phyloP scores from a whole-genome alignment of 495 filamentous ascomycete species.

The Penicillium simplicissimum region DNA sequence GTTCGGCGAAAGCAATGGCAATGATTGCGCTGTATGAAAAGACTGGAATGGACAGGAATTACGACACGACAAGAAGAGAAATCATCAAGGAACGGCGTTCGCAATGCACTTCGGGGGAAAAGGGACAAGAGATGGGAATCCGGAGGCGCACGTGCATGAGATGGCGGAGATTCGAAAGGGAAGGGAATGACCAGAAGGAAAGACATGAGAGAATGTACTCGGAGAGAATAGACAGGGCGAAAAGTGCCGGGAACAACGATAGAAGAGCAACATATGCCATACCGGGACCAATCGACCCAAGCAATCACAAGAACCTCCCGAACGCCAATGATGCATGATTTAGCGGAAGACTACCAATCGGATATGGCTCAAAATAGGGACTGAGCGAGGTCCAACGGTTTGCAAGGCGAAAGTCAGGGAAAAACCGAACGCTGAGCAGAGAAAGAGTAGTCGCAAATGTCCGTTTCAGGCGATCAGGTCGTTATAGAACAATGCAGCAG shows the following conservation, averaged over 20 bases:
- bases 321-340: constrained; percentile 51
- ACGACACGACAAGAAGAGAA: constrained; percentile 24
- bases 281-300: constrained; percentile 22
- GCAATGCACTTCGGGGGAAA: constrained; percentile 31
- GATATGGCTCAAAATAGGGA: constrained; percentile 13
- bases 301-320: constrained; percentile 36
- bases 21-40: constrained; percentile 17
- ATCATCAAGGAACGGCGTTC: constrained; percentile 19
- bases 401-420: constrained; percentile 21
- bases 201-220: constrained; percentile 21
- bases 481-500: constrained; percentile 92
- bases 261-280: constrained; percentile 18
- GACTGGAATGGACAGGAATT: constrained; percentile 15
- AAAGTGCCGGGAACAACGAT: constrained; percentile 18
- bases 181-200: constrained; percentile 12
- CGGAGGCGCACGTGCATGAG: constrained; percentile 33
- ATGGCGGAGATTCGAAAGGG: constrained; percentile 15
- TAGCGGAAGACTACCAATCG: constrained; percentile 27
- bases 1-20: constrained; percentile 6
- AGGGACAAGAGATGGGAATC: constrained; percentile 28
- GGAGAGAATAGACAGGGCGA: constrained; percentile 25
- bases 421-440: constrained; percentile 30
- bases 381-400: constrained; percentile 23
- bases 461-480: constrained; percentile 17
- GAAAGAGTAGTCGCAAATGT: constrained; percentile 28